phyloP scores from a whole-genome alignment of 805 yeast genomes.

The Saturnispora quitensis region DNA sequence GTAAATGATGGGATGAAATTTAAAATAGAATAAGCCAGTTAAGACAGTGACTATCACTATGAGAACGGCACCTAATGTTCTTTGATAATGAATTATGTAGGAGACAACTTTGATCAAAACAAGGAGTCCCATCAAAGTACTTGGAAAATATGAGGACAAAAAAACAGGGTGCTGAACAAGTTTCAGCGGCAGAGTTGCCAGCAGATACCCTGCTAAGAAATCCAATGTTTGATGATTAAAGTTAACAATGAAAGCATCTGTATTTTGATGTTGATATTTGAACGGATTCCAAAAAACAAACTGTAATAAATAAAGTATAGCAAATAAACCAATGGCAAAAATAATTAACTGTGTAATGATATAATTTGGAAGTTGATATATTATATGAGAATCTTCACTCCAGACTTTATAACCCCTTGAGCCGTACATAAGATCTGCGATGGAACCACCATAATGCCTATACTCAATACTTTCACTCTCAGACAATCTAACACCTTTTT shows the following conservation, averaged over 20 bases:
- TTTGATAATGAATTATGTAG: slow-evolving; percentile 27
- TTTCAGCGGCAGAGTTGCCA: slow-evolving; percentile 52
- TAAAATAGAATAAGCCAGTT: slow-evolving; percentile 22
- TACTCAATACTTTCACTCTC: background rate
- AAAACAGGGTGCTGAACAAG: slow-evolving; percentile 31
- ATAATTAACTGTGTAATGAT: slow-evolving; percentile 44
- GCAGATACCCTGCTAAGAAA: slow-evolving; percentile 45
- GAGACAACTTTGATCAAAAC: slow-evolving; percentile 38
- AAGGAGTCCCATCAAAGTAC: slow-evolving; percentile 41
- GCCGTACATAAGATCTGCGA: slow-evolving; percentile 55
- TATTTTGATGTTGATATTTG: background rate
- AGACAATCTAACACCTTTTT: background rate
- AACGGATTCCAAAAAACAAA: slow-evolving; percentile 18
- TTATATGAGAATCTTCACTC: slow-evolving; percentile 29
- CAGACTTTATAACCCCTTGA: slow-evolving; percentile 53
- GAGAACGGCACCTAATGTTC: slow-evolving; percentile 22
- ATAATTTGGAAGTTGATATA: slow-evolving; percentile 60
- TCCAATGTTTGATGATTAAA: slow-evolving; percentile 26
- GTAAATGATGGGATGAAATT: slow-evolving; percentile 35
- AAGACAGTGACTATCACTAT: slow-evolving; percentile 17
- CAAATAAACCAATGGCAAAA: slow-evolving; percentile 24
- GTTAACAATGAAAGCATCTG: slow-evolving; percentile 2
- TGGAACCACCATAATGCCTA: slow-evolving; percentile 18
- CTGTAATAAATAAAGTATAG: slow-evolving; percentile 10
- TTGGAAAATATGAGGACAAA: slow-evolving; percentile 40